phyloP scores from a whole-genome alignment of 1,284 basidiomycete species.

The Rhodotorula sp. region DNA sequence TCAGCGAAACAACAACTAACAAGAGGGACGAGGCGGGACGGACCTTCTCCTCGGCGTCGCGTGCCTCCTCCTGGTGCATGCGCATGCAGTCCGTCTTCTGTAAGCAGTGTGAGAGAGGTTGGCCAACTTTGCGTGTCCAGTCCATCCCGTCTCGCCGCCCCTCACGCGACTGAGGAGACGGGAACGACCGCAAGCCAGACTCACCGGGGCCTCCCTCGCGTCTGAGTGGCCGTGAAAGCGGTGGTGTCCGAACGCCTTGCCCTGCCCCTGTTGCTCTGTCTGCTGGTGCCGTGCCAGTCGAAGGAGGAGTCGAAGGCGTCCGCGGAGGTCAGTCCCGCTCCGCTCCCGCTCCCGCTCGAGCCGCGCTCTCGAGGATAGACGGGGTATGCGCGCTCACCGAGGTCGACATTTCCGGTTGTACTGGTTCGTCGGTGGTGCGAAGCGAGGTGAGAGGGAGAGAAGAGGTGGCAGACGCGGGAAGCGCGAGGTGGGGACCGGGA shows the following conservation, averaged over 20 bases:
- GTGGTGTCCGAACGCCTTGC: neutral
- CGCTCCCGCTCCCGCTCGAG: neutral
- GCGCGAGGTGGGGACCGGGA: neutral
- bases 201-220: neutral
- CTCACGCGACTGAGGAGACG: no score
- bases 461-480: neutral
- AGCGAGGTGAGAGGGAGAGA: neutral
- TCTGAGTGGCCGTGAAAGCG: neutral
- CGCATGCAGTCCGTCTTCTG: neutral
- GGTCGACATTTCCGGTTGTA: neutral
- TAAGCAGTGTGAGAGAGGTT: neutral
- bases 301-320: neutral
- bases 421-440: neutral
- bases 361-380: neutral
- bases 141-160: neutral
- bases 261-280: neutral
- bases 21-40: neutral
- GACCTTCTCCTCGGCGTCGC: neutral
- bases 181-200: neutral
- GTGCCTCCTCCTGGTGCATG: slow-evolving; percentile 2
- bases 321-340: neutral
- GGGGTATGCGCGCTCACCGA: neutral
- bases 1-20: neutral
- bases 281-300: neutral
- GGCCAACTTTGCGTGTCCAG: neutral